phyloP scores from a whole-genome alignment of 148 eudicot genomes.

The Rheum nobile region DNA sequence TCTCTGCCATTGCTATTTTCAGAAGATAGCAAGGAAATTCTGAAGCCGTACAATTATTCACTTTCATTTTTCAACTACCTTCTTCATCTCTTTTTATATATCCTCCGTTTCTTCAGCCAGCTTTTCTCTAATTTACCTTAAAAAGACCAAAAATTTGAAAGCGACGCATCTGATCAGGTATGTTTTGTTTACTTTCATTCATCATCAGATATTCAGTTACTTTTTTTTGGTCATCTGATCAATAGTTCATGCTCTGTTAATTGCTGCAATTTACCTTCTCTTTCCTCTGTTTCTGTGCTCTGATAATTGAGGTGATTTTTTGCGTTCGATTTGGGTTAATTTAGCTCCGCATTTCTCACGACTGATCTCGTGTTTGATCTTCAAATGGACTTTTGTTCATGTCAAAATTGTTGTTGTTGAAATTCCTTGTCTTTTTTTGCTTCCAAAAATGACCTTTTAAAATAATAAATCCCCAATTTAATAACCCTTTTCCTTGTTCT shows the following conservation, averaged over 20 bases:
- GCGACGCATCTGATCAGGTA: not conserved
- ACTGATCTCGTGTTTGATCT: not conserved
- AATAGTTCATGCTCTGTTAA: not conserved
- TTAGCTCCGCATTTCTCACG: not conserved
- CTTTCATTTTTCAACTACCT: not conserved
- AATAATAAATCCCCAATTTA: no score
- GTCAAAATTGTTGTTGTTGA: not conserved
- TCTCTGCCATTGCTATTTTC: conserved; percentile 6
- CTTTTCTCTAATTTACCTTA: not conserved
- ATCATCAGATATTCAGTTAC: not conserved
- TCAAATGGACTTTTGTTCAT: not conserved
- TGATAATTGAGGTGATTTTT: not conserved
- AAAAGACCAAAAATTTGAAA: not conserved
- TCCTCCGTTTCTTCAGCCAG: not conserved
- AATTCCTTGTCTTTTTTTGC: not conserved
- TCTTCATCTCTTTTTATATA: not conserved
- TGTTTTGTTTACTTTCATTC: not conserved
- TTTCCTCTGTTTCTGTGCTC: not conserved
- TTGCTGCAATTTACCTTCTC: not conserved
- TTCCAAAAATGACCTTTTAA: no score
- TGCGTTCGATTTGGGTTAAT: not conserved
- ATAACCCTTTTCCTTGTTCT: not conserved
- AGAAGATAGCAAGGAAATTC: not conserved
- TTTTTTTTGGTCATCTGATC: no score
- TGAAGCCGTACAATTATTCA: not conserved